Evolutionary conservation across 139 green algal genomes (phyloP).

Genomic region (Desmodesmus armatus): DNA sequence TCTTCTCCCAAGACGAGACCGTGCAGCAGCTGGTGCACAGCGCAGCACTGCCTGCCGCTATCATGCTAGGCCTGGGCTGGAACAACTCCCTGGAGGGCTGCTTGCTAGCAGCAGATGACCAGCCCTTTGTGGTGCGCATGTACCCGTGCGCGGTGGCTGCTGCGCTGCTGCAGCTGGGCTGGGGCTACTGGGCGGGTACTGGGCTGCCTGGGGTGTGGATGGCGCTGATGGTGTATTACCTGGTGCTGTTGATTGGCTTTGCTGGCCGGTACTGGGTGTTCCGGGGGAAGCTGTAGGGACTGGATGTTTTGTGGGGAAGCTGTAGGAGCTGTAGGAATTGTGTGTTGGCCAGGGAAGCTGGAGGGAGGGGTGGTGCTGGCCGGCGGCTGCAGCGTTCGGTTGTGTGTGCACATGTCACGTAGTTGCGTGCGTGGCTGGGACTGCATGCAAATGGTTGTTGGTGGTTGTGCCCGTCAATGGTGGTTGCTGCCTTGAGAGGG

Average conservation of each 20-base stretch:
- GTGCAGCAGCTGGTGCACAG: slow-evolving; percentile 34
- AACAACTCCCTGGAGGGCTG: slow-evolving; percentile 51
- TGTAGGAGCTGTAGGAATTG: no score
- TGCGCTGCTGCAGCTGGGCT: slow-evolving; percentile 1
- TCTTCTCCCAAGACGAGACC: slow-evolving; percentile 37
- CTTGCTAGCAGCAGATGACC: slow-evolving; percentile 36
- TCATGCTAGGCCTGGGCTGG: slow-evolving; percentile 47
- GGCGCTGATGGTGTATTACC: slow-evolving; percentile 45
- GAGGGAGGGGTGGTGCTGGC: no score
- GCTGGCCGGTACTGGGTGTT: slow-evolving; percentile 32
- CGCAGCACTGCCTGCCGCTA: slow-evolving; percentile 25
- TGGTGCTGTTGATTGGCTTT: slow-evolving; percentile 39
- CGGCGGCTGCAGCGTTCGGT: no score
- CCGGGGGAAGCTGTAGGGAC: slow-evolving; percentile 14
- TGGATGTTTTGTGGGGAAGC: no score
- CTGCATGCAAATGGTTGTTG: no score
- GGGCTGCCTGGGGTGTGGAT: slow-evolving; percentile 48
- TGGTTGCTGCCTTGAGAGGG: no score
- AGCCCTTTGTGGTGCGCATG: slow-evolving; percentile 47
- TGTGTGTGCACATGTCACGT: no score
- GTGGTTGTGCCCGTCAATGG: no score
- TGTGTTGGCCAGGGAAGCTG: no score
- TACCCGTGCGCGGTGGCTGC: slow-evolving; percentile 34
- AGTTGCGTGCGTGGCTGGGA: no score
- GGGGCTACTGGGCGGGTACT: background rate